Conservation (phyloP, 345 rosid species). For the Xanthoceras sorbifolium region DNA sequence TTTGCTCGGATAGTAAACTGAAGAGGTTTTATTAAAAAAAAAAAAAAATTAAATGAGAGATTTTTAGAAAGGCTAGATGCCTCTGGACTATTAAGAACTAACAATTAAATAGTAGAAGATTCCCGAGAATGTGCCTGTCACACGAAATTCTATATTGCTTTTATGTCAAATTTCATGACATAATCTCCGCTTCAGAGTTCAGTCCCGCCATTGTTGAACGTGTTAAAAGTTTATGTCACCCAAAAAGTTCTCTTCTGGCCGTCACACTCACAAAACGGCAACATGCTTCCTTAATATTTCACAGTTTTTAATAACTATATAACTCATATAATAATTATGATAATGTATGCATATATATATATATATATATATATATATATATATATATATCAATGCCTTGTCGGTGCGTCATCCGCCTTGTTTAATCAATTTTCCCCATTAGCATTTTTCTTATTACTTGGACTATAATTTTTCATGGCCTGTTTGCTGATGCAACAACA, state of each 20-base stretch:
- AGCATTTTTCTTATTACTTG: too few relatives aligned
- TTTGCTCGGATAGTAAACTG: too few relatives aligned
- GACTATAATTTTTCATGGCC: not conserved
- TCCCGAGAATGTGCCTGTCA: not conserved
- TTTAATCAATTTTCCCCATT: not conserved
- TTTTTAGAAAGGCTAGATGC: too few relatives aligned
- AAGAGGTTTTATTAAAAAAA: too few relatives aligned
- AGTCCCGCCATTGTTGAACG: not conserved
- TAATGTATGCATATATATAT: not conserved
- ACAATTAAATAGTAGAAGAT: too few relatives aligned
- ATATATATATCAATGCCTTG: not conserved
- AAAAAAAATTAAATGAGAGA: too few relatives aligned
- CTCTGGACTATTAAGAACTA: too few relatives aligned
- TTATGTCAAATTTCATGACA: not conserved
- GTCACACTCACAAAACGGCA: not conserved
- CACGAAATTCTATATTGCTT: not conserved
- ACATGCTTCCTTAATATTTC: not conserved
- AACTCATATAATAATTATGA: not conserved
- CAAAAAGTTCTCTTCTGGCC: not conserved
- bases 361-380: not conserved
- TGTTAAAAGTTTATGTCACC: not conserved
- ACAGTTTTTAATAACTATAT: not conserved
- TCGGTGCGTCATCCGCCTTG: not conserved
- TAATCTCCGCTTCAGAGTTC: not conserved
- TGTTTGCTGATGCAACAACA: not conserved